phyloP scores from a whole-genome alignment of 352 stramenopile species.

The Globisporangium mamillatum region DNA sequence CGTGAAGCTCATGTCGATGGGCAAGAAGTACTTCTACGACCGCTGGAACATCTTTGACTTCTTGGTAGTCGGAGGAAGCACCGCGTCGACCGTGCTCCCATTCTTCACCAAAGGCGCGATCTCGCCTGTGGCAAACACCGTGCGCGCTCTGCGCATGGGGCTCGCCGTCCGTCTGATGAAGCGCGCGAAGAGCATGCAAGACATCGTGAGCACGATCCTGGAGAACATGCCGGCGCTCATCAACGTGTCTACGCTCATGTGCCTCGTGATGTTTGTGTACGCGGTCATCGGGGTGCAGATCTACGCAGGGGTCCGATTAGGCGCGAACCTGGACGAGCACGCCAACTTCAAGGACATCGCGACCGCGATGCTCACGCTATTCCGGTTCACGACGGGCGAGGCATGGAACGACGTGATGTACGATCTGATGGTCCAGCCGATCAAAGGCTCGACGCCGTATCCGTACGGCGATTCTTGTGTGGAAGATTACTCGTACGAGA shows the following conservation, averaged over 20 bases:
- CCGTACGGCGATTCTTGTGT: slow-evolving; percentile 38
- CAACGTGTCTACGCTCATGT: slow-evolving; percentile 69
- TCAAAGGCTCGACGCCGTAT: slow-evolving; percentile 18
- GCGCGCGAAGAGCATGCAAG: slow-evolving; percentile 48
- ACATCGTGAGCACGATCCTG: slow-evolving; percentile 67
- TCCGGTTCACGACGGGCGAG: slow-evolving; percentile 69
- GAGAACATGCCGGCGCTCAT: slow-evolving; percentile 71
- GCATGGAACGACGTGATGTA: slow-evolving; percentile 83
- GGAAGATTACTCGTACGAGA: slow-evolving; percentile 33
- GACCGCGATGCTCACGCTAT: slow-evolving; percentile 56
- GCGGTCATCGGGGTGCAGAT: slow-evolving; percentile 74
- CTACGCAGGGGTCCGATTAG: slow-evolving; percentile 53
- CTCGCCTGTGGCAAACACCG: slow-evolving; percentile 48
- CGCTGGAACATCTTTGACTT: slow-evolving; percentile 76
- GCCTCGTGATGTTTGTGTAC: slow-evolving; percentile 80
- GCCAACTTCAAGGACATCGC: slow-evolving; percentile 65
- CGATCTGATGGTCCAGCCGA: slow-evolving; percentile 47
- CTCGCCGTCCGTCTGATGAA: slow-evolving; percentile 49
- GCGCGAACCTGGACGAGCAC: slow-evolving; percentile 48
- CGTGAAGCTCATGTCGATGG: slow-evolving; percentile 66
- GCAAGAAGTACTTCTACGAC: slow-evolving; percentile 54
- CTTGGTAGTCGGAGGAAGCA: slow-evolving; percentile 43
- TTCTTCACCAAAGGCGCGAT: slow-evolving; percentile 38
- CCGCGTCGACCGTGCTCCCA: slow-evolving; percentile 35
- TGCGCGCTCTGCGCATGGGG: slow-evolving; percentile 66